Evolutionary conservation across 352 stramenopile species (phyloP), one percentile per base, ranked within the genome.

Genomic region (Globisporangium viniferum): DNA sequence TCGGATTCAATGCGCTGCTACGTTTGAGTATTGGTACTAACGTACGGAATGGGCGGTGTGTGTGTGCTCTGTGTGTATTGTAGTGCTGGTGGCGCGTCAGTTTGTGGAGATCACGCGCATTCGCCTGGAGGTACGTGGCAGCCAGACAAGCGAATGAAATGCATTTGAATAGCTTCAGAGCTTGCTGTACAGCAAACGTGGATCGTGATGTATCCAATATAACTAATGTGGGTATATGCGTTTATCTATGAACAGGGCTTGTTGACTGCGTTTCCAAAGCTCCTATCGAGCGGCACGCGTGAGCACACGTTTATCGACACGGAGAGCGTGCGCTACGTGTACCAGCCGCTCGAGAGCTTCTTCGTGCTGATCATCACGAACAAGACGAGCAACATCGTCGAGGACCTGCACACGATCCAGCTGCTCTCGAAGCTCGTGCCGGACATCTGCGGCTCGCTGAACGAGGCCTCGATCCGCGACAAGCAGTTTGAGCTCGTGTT

Each of bases 271-370:
- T 99, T 99, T 74, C 97, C 98, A 0, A 99, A 99, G 83, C 87
- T 99, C 24, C 81, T 99, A 67, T 98, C 96, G 15, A 96, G 89
- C 60, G 91, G 92, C 49, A 82, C 81, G 46, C 87, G 88, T 44
- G 97, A 99, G 79, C 98, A 99, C 85, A 99, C 97, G 69, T 99
- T 98, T 77, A 98, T 99, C 62, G 98, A 99, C 75, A 99, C 98
- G 51, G 98, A 99, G 66, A 97, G 89, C 64, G 97, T 99, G 62
- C 86, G 88, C 64, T 99, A 99, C 69, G 97, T 99, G 64, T 99
- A 99, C 79, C 97, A 99, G 73, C 97, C 97, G 27, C 90, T 99
- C 33, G 98, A 99, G 76, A 97, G 89, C 62, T 97, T 99, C 66
- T 99, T 98, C 76, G 84, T 99, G 58, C 79, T 99, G 10, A 92